Percentiles rank a stretch among this genome's conserved stretches.
Conservation (phyloP, 2,329 filamentous ascomycete species). For the Fusarium robinianum region DNA sequence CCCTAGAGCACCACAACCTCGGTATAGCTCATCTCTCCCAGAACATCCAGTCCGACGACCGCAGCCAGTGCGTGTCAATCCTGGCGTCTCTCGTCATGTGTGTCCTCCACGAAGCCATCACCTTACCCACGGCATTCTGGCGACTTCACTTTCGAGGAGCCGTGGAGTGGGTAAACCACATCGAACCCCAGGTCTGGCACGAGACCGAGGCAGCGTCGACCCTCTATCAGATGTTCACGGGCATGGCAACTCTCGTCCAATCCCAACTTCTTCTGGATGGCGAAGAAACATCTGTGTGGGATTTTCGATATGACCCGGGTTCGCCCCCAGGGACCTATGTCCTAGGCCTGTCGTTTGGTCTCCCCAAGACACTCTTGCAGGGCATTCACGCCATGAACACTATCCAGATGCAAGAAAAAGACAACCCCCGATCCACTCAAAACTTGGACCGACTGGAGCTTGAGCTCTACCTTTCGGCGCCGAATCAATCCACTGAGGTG, state of each 20-base stretch:
- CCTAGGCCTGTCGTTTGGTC: constrained; percentile 22
- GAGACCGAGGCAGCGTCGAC: constrained; percentile 27
- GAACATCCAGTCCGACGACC: constrained; percentile 34
- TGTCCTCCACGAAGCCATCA: constrained; percentile 34
- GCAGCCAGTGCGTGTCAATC: constrained; percentile 24
- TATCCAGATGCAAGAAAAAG: constrained; percentile 20
- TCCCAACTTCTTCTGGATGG: constrained; percentile 27
- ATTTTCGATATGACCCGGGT: constrained; percentile 25
- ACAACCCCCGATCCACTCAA: constrained; percentile 6
- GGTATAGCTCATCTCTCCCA: constrained; percentile 33
- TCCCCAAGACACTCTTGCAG: constrained; percentile 30
- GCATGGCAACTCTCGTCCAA: constrained; percentile 31
- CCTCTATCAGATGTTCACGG: constrained; percentile 34
- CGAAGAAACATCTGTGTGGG: constrained; percentile 23
- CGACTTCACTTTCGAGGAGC: constrained; percentile 31
- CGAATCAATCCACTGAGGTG: constrained; percentile 17
- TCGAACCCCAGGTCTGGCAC: constrained; percentile 33
- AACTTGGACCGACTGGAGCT: constrained; percentile 30
- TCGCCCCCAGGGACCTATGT: constrained; percentile 31
- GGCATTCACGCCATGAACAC: constrained; percentile 29
- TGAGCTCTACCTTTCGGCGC: constrained; percentile 27
- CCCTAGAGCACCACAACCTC: constrained; percentile 33
- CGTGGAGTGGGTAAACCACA: constrained; percentile 36
- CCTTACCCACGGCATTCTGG: constrained; percentile 30
- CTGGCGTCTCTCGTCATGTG: constrained; percentile 32